Evolutionary conservation across 345 rosid species (phyloP), one percentile per base, ranked within the genome.

Genomic region (Rhodamnia rubescens): DNA sequence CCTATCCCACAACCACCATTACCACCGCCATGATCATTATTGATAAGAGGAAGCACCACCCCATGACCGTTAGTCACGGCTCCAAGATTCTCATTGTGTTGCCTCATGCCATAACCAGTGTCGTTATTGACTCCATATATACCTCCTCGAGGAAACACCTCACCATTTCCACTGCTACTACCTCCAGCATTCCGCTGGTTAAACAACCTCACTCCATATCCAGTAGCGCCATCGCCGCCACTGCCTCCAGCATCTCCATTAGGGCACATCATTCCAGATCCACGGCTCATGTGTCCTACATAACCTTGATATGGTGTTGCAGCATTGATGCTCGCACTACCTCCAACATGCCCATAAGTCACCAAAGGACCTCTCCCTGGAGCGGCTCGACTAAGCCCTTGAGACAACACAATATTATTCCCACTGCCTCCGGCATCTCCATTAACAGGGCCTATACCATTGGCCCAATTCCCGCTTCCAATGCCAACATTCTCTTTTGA

Each of bases 251-350:
- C 78, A 69, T 36, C 80, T 18, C 80, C 47, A 69, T 69, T 36
- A 69, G 80, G 80, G 80, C 80, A 36, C 18, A 36, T 18, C 42
- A 69, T 69, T 69, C 80, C 80, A 69, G 80, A 69, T 81, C 55
- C 83, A 44, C 11, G 18, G 5, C 8, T 49, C 29, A 44, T 27
- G 55, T 81, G 54, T 51, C 55, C 83, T 44, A n/a, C 13, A 49
- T 81, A 49, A 29, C 54, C 83, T 81, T 49, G 55, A 51, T 81
- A 24, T 24, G 10, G 54, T 27, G 53, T 81, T 59, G 29, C 87
- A 3, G 88, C 13, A 64, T 91, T 90, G 5, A 82, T 87, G 32
- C 89, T 90, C 21, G 11, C 36, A 69, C 80, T 36, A 36, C 80
- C 80, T 69, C 26, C 80, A 8, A 18, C 80, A 69, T 69, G 47